Percentiles rank a stretch among this genome's conserved stretches.
These are phyloP conservation scores for Wakefieldia striispora DNA, from an alignment of 768 basidiomycete species.

Conservation along the genomic window DNA sequence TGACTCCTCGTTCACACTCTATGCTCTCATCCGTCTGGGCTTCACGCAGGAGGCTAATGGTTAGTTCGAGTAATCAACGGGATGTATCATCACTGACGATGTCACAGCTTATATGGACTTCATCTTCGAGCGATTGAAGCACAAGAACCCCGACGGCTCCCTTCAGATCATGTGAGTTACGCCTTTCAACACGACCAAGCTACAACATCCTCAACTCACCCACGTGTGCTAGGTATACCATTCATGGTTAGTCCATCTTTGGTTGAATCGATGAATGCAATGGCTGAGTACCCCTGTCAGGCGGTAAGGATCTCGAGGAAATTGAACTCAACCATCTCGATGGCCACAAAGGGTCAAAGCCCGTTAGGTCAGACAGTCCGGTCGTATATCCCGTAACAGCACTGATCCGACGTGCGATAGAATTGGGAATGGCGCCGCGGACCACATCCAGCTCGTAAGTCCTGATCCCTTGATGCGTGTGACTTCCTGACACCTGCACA, in stretches of 20 bases:
- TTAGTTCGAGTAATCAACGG: slow-evolving; percentile 29
- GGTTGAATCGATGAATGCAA: background rate
- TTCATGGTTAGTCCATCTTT: slow-evolving; percentile 57
- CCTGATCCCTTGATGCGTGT: background rate
- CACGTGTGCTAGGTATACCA: slow-evolving; percentile 59
- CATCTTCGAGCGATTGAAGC: slow-evolving; percentile 76
- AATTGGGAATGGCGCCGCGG: slow-evolving; percentile 95
- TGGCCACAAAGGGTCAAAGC: slow-evolving; percentile 82
- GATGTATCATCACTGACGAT: background rate
- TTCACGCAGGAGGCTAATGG: slow-evolving; percentile 92
- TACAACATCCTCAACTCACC: background rate
- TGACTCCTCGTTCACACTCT: slow-evolving; percentile 95
- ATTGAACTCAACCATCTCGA: slow-evolving; percentile 83
- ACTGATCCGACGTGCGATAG: slow-evolving; percentile 27
- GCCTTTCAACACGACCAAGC: background rate
- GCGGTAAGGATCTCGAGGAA: slow-evolving; percentile 79
- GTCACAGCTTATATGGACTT: slow-evolving; percentile 82
- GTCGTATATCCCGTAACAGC: background rate
- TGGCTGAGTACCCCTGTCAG: slow-evolving; percentile 28
- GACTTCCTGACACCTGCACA: background rate
- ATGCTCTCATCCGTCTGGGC: slow-evolving; percentile 89
- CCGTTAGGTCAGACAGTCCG: slow-evolving; percentile 52
- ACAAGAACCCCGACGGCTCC: slow-evolving; percentile 88
- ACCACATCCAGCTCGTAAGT: slow-evolving; percentile 82
- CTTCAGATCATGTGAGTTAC: slow-evolving; percentile 80